Evolutionary conservation across 176 grass and related monocot genomes (phyloP).

Genomic region (Phoenix dactylifera): DNA sequence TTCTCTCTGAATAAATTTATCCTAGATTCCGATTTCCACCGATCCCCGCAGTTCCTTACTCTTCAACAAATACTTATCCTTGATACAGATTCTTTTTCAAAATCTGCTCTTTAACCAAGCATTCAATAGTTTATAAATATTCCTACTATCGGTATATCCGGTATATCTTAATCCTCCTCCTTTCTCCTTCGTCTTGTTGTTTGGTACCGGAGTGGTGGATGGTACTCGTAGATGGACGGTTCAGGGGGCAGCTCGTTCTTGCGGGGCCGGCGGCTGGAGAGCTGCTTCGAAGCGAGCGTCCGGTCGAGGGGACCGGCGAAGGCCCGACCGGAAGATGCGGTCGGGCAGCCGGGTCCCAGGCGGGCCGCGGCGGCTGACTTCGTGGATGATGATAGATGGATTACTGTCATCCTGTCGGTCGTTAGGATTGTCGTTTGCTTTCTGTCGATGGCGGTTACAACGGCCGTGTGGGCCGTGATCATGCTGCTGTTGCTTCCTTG

Average conservation of each 20-base stretch:
- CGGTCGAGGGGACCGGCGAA: neutral
- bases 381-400: slow-evolving; percentile 26
- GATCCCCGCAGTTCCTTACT: too few species aligned
- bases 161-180: too few species aligned
- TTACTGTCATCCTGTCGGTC: slow-evolving; percentile 14
- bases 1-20: too few species aligned
- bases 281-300: slow-evolving; percentile 1
- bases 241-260: neutral
- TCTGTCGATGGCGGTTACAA: slow-evolving; percentile 34
- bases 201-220: too few species aligned
- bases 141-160: too few species aligned
- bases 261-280: neutral
- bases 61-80: too few species aligned
- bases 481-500: slow-evolving; percentile 47
- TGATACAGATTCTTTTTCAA: too few species aligned
- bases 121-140: too few species aligned
- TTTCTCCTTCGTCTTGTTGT: too few species aligned
- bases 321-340: slow-evolving; percentile 2
- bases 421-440: slow-evolving; percentile 35
- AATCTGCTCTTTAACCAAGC: too few species aligned
- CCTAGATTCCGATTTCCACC: too few species aligned
- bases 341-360: slow-evolving; percentile 18
- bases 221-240: neutral
- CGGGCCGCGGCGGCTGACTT: neutral
- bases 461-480: slow-evolving; percentile 27